A percentile compares a stretch with the other conserved stretches of the same genome.
Evolutionary conservation across 257 asterid genomes (phyloP).

Genomic region (Nicotiana paniculata): DNA sequence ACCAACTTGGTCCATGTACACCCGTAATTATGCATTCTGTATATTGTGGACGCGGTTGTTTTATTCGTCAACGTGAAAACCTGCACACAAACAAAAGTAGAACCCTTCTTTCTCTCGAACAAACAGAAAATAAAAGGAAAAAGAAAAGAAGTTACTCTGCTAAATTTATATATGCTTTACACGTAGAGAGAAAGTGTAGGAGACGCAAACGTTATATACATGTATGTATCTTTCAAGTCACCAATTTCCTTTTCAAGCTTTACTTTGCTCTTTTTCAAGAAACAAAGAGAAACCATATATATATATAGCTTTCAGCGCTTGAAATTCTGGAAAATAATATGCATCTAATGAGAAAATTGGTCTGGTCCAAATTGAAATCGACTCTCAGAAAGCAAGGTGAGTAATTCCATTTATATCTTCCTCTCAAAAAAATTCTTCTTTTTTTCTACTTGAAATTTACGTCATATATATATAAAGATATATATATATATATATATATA

Average conservation of each 20-base stretch:
- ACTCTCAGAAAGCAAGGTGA: conserved; percentile 29
- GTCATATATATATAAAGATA: neutral
- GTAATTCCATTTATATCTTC: neutral
- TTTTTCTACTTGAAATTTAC: too few relatives aligned
- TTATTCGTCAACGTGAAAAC: neutral
- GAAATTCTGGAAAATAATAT: neutral
- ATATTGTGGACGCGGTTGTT: neutral
- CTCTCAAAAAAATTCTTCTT: neutral
- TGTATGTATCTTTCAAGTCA: neutral
- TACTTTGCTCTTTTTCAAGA: neutral
- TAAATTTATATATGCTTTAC: neutral
- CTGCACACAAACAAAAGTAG: neutral
- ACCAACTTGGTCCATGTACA: too few relatives aligned
- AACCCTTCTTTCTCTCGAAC: neutral
- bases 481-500: too few relatives aligned
- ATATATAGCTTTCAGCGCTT: neutral
- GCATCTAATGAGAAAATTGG: conserved; percentile 16
- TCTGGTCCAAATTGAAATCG: conserved; percentile 22
- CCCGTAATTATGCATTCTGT: too few relatives aligned
- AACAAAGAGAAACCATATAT: conserved; percentile 6
- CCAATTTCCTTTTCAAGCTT: neutral
- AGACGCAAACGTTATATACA: conserved; percentile 18
- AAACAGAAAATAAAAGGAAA: neutral
- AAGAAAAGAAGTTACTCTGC: neutral
- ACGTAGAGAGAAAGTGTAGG: conserved; percentile 34